These are phyloP conservation scores for Persicaria tinctoria DNA, from an alignment of 148 eudicot species.

Conservation along the genomic window DNA sequence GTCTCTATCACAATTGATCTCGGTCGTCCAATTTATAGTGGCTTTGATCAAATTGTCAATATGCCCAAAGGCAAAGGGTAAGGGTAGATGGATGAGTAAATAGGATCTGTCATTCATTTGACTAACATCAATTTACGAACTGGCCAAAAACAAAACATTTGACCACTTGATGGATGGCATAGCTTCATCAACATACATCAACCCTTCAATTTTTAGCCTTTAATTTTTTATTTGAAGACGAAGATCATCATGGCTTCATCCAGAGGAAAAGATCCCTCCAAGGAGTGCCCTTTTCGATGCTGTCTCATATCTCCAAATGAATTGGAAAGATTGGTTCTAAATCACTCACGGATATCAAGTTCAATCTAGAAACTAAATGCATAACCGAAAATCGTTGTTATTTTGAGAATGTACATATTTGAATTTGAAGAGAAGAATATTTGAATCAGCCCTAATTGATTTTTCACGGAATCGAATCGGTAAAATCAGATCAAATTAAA, in stretches of 20 bases:
- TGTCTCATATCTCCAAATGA: background rate
- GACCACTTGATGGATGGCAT: constrained; percentile 4
- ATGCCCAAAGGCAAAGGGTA: background rate
- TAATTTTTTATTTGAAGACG: background rate
- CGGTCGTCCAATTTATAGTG: background rate
- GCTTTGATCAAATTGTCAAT: background rate
- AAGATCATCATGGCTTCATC: background rate
- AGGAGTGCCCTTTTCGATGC: background rate
- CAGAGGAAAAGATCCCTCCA: constrained; percentile 1
- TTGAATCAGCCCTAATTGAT: too few relatives aligned
- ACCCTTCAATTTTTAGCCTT: background rate
- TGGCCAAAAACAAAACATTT: background rate
- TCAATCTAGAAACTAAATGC: too few relatives aligned
- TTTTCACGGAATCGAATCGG: too few relatives aligned
- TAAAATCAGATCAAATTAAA: too few relatives aligned
- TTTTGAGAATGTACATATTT: too few relatives aligned
- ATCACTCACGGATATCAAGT: too few relatives aligned
- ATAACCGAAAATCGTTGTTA: too few relatives aligned
- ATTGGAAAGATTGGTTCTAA: too few relatives aligned
- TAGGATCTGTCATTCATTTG: background rate
- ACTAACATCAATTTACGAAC: background rate
- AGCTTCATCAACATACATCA: background rate
- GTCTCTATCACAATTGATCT: background rate
- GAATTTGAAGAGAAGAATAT: too few relatives aligned
- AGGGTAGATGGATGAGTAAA: constrained; percentile 7